Percentiles rank a stretch among this genome's conserved stretches.
Conservation (phyloP, 768 basidiomycete species). For the Pleurotus eryngii region DNA sequence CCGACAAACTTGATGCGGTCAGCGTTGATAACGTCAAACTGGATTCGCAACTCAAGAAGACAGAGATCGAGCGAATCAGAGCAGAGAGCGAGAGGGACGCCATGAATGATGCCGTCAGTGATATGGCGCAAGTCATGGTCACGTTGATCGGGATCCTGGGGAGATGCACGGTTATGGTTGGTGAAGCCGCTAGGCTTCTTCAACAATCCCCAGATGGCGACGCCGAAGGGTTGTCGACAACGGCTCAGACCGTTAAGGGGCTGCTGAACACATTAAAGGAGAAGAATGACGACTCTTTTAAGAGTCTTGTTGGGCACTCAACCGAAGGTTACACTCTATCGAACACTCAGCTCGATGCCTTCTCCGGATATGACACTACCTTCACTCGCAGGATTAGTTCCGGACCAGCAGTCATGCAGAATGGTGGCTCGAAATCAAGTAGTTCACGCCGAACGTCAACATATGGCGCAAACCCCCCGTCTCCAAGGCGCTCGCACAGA, state of each 20-base stretch:
- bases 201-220: slow-evolving; percentile 27
- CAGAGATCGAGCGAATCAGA: slow-evolving; percentile 68
- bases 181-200: slow-evolving; percentile 48
- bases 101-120: slow-evolving; percentile 55
- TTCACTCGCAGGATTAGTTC: slow-evolving; percentile 51
- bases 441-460: slow-evolving; percentile 37
- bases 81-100: slow-evolving; percentile 65
- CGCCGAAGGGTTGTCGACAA: slow-evolving; percentile 19
- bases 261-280: slow-evolving; percentile 54
- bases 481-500: slow-evolving; percentile 50
- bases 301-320: slow-evolving; percentile 62
- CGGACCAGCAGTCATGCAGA: slow-evolving; percentile 42
- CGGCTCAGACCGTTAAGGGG: slow-evolving; percentile 45
- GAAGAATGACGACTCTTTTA: slow-evolving; percentile 70
- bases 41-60: slow-evolving; percentile 60
- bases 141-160: slow-evolving; percentile 79
- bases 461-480: slow-evolving; percentile 41
- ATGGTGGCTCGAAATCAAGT: slow-evolving; percentile 14
- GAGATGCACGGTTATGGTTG: slow-evolving; percentile 69
- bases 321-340: slow-evolving; percentile 52
- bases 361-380: slow-evolving; percentile 47
- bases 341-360: slow-evolving; percentile 38
- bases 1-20: slow-evolving; percentile 73
- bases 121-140: slow-evolving; percentile 67
- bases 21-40: slow-evolving; percentile 68